Percentiles rank a stretch among this genome's conserved stretches.
Conservation (phyloP, 805 yeast species). For the Zygotorulaspora chibaensis region DNA sequence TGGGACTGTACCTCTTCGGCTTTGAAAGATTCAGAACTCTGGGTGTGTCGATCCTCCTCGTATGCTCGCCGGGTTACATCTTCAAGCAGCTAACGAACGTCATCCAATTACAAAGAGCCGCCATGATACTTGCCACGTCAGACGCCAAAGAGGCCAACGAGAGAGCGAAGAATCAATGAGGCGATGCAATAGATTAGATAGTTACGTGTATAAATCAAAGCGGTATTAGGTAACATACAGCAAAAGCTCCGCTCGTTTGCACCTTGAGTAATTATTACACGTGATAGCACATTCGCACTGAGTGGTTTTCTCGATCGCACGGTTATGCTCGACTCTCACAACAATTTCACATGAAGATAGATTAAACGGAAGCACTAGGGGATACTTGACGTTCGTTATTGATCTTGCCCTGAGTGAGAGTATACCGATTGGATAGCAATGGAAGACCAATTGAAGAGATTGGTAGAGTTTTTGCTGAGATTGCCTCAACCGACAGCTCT, state of each 20-base stretch:
- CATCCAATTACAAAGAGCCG: conserved; percentile 84
- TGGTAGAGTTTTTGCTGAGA: conserved; percentile 16
- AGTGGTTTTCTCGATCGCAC: neutral
- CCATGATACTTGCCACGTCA: conserved; percentile 66
- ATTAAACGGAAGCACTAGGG: neutral
- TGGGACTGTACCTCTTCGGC: conserved; percentile 76
- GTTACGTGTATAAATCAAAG: too few species aligned
- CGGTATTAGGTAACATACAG: too few species aligned
- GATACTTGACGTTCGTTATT: neutral
- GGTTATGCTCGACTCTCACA: too few species aligned
- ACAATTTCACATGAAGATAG: too few species aligned
- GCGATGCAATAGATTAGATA: neutral
- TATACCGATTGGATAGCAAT: neutral
- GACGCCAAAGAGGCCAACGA: conserved; percentile 46
- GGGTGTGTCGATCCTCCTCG: conserved; percentile 53
- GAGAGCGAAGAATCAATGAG: conserved; percentile 10
- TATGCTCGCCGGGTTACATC: conserved; percentile 80
- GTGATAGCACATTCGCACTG: neutral
- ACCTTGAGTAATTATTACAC: neutral
- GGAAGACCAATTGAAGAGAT: conserved; percentile 2
- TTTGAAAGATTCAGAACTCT: conserved; percentile 47
- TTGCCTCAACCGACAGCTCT: conserved; percentile 20
- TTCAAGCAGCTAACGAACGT: conserved; percentile 89
- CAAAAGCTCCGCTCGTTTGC: too few species aligned
- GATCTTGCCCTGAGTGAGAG: neutral